Percentiles rank a stretch among this genome's conserved stretches.
Evolutionary conservation across 78 protist species (phyloP).

Genomic region (Emiliania huxleyi): DNA sequence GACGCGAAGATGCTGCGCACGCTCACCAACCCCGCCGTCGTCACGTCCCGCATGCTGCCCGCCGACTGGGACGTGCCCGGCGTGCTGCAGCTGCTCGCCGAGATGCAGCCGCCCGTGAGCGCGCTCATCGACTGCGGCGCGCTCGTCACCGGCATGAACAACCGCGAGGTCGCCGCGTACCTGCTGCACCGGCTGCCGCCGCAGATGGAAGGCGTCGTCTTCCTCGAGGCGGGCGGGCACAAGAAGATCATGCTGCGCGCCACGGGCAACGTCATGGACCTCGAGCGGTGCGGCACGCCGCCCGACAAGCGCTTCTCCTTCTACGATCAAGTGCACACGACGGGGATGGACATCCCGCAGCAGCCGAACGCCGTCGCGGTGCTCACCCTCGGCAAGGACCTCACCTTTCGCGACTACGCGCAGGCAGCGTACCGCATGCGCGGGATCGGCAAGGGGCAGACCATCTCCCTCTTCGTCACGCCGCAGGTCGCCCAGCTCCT

Average conservation of each 20-base stretch:
- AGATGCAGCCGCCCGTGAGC: neutral
- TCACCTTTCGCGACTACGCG: slow-evolving; percentile 58
- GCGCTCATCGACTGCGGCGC: slow-evolving; percentile 69
- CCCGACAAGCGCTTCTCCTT: slow-evolving; percentile 43
- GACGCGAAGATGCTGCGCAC: slow-evolving; percentile 36
- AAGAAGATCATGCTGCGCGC: neutral
- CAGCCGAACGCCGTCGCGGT: slow-evolving; percentile 37
- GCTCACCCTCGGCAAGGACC: slow-evolving; percentile 64
- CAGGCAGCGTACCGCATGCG: slow-evolving; percentile 70
- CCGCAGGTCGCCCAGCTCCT: slow-evolving; percentile 41
- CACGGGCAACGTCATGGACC: neutral
- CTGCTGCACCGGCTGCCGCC: neutral
- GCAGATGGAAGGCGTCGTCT: neutral
- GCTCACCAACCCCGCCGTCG: slow-evolving; percentile 33
- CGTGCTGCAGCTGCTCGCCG: slow-evolving; percentile 20
- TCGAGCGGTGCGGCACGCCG: slow-evolving; percentile 48
- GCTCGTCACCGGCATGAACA: slow-evolving; percentile 61
- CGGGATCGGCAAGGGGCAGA: slow-evolving; percentile 62
- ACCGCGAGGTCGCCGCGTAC: slow-evolving; percentile 30
- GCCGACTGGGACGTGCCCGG: slow-evolving; percentile 31
- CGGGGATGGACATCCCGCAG: slow-evolving; percentile 61
- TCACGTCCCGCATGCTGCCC: neutral
- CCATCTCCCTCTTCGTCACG: slow-evolving; percentile 32
- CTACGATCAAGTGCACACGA: slow-evolving; percentile 61
- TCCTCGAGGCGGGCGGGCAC: neutral